These are phyloP conservation scores for Diaporthe destruens DNA, from an alignment of 2,329 filamentous ascomycete species.

Conservation along the genomic window DNA sequence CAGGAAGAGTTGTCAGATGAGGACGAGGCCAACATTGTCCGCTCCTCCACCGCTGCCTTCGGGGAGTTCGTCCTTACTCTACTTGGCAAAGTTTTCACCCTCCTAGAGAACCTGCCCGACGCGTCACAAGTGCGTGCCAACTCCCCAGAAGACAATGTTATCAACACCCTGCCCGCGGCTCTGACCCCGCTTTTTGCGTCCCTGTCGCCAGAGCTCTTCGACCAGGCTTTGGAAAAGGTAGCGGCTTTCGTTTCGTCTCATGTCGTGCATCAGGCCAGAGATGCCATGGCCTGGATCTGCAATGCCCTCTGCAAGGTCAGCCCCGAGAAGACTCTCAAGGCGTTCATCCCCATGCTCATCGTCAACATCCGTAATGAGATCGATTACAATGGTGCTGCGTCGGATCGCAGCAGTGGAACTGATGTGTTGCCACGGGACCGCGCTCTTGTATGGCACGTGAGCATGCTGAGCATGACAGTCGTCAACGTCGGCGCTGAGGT, in stretches of 20 bases:
- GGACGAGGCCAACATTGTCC: constrained; percentile 87
- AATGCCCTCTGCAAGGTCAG: constrained; percentile 97
- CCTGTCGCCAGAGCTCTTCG: constrained; percentile 92
- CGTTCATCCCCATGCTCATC: constrained; percentile 90
- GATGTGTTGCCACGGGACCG: constrained; percentile 94
- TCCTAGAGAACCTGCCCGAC: constrained; percentile 95
- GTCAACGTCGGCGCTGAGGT: constrained; percentile 95
- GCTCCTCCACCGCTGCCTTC: constrained; percentile 94
- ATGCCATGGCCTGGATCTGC: constrained; percentile 98
- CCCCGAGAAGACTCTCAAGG: constrained; percentile 90
- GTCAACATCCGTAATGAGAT: constrained; percentile 96
- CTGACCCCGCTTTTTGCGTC: constrained; percentile 91
- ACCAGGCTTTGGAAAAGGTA: constrained; percentile 91
- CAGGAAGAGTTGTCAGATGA: constrained; percentile 83
- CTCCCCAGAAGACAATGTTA: constrained; percentile 95
- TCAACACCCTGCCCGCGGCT: constrained; percentile 93
- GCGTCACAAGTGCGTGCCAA: constrained; percentile 87
- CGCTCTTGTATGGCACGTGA: constrained; percentile 92
- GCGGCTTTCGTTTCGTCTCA: constrained; percentile 92
- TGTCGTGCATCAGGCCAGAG: constrained; percentile 95
- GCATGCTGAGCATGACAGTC: constrained; percentile 97
- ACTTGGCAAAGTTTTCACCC: constrained; percentile 92
- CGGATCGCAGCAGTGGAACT: constrained; percentile 90
- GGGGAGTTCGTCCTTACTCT: constrained; percentile 93
- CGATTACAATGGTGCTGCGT: constrained; percentile 95